Evolutionary conservation across 306 rosid genomes (phyloP).

Genomic region (Medicago ruthenica): DNA sequence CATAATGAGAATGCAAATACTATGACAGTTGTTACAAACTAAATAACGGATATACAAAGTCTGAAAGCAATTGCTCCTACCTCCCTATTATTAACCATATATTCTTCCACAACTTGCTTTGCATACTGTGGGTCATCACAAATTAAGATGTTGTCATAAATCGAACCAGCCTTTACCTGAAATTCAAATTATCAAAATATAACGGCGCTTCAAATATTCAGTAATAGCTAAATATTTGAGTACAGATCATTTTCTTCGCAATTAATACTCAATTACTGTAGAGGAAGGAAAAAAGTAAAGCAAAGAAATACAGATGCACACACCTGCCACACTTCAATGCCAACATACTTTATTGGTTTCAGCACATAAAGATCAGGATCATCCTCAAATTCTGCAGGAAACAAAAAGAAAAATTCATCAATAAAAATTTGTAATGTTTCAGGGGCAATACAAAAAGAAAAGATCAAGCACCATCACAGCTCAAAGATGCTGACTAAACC

Average conservation of each 20-base stretch:
- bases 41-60: conserved; percentile 27
- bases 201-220: conserved; percentile 35
- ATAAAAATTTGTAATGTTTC: no score
- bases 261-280: conserved; percentile 20
- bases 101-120: conserved; percentile 79
- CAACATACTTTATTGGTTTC: conserved; percentile 90
- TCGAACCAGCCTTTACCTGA: conserved; percentile 96
- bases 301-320: conserved; percentile 5
- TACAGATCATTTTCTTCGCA: not conserved
- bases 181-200: conserved; percentile 38
- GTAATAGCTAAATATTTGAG: conserved; percentile 27
- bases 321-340: conserved; percentile 99
- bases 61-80: conserved; percentile 50
- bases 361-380: conserved; percentile 88
- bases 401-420: not conserved
- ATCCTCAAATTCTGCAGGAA: conserved; percentile 85
- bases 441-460: no score
- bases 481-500: no score
- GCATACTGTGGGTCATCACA: conserved; percentile 94
- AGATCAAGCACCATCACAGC: no score
- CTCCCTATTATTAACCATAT: conserved; percentile 71
- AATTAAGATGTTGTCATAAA: conserved; percentile 88
- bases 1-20: conserved; percentile 27
- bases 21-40: conserved; percentile 18
- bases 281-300: conserved; percentile 7